These are phyloP conservation scores for Fusarium bulbicola DNA, from an alignment of 2,329 filamentous ascomycete species.

Conservation along the genomic window DNA sequence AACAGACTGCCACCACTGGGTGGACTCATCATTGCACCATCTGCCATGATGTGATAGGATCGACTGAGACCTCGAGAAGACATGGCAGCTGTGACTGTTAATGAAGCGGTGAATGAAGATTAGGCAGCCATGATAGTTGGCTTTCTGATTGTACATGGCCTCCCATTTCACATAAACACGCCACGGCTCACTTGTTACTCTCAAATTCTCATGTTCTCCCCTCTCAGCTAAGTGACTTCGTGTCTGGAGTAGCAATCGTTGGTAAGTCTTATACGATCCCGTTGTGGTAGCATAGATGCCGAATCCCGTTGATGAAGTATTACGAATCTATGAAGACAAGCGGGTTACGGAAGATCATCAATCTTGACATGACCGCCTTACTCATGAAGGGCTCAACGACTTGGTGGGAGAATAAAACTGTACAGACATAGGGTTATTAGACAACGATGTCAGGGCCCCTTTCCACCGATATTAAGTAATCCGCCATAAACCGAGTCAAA, in stretches of 20 bases:
- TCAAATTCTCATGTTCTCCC: not conserved
- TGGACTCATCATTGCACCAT: not conserved
- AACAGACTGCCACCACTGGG: not conserved
- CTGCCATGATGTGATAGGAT: not conserved
- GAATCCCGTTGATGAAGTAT: not conserved
- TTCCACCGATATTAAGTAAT: not conserved
- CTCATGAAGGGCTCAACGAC: not conserved
- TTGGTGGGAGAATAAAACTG: not conserved
- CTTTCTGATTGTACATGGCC: not conserved
- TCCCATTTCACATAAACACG: not conserved
- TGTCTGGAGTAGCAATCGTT: not conserved
- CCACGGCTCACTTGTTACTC: not conserved
- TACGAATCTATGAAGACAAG: not conserved
- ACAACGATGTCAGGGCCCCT: not conserved
- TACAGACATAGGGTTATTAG: not conserved
- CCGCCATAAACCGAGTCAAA: not conserved
- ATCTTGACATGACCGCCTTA: not conserved
- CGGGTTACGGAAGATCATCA: not conserved
- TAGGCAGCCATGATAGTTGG: not conserved
- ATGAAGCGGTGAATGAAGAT: constrained; percentile 14
- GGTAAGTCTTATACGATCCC: not conserved
- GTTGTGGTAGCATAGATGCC: not conserved
- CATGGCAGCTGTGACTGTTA: not conserved
- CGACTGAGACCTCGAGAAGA: not conserved
- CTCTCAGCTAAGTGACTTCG: not conserved